Evolutionary conservation across 75 land plant species (phyloP).

Genomic region (Chamaecyparis obtusa): DNA sequence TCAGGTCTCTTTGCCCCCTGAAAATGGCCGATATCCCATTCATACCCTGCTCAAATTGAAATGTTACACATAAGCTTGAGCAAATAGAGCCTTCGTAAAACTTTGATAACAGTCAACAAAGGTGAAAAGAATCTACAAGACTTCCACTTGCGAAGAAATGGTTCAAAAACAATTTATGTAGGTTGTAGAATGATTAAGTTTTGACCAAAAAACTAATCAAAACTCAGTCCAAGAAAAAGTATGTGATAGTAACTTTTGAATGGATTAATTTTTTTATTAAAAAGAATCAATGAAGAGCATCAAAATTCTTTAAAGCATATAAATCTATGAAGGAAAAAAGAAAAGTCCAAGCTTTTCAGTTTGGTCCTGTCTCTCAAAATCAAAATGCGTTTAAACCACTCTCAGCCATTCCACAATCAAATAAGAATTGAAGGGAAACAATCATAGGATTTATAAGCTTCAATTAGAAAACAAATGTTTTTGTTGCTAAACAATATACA

Average conservation of each 20-base stretch:
- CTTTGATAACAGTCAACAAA: neutral
- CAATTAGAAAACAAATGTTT: neutral
- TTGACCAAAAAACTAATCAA: neutral
- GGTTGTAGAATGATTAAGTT: neutral
- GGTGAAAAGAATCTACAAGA: neutral
- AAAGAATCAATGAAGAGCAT: neutral
- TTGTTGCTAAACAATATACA: neutral
- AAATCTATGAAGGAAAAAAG: neutral
- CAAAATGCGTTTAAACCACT: neutral
- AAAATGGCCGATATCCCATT: constrained; percentile 95
- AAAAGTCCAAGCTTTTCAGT: neutral
- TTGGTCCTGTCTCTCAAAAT: neutral
- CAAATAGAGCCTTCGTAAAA: neutral
- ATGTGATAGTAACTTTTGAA: neutral
- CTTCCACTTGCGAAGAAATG: neutral
- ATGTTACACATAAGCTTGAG: neutral
- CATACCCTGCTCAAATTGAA: constrained; percentile 55
- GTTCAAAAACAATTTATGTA: no score
- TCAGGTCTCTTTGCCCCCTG: constrained; percentile 74
- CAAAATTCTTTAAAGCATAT: neutral
- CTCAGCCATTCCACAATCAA: neutral
- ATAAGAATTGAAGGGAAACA: neutral
- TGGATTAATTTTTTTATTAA: neutral
- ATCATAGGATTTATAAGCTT: neutral
- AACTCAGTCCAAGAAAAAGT: neutral